A percentile compares a stretch with the other conserved stretches of the same genome.
These are phyloP conservation scores for Cladobotryum mycophilum DNA, from an alignment of 2,329 filamentous ascomycete species.

Conservation along the genomic window DNA sequence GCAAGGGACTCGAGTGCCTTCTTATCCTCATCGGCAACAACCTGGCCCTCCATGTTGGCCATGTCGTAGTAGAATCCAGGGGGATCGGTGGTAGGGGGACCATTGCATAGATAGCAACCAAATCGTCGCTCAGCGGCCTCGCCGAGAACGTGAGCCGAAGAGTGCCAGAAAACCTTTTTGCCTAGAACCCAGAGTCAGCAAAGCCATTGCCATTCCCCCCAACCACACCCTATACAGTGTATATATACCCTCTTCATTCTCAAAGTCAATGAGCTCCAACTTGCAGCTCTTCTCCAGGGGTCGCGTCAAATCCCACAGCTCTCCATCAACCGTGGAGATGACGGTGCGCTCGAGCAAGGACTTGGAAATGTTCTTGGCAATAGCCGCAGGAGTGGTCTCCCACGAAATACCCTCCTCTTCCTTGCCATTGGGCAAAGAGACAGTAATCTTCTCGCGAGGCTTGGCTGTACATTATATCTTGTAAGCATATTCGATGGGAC, in stretches of 20 bases:
- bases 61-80: slow-evolving; percentile 95
- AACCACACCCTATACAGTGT: background rate
- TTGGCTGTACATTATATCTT: slow-evolving; percentile 34
- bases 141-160: slow-evolving; percentile 89
- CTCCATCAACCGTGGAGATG: slow-evolving; percentile 75
- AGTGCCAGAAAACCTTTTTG: slow-evolving; percentile 97
- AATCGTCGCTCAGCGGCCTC: slow-evolving; percentile 88
- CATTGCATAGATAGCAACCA: slow-evolving; percentile 87
- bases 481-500: background rate
- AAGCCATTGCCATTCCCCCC: background rate
- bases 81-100: slow-evolving; percentile 74
- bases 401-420: slow-evolving; percentile 71
- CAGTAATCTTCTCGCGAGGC: slow-evolving; percentile 66
- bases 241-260: slow-evolving; percentile 36
- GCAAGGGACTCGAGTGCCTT: slow-evolving; percentile 78
- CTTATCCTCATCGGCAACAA: slow-evolving; percentile 73
- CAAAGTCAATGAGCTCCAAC: slow-evolving; percentile 79
- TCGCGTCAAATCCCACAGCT: slow-evolving; percentile 87
- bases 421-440: slow-evolving; percentile 68
- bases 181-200: slow-evolving; percentile 36
- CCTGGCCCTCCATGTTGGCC: slow-evolving; percentile 54
- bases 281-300: slow-evolving; percentile 84
- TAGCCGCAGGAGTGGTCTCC: slow-evolving; percentile 80
- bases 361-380: slow-evolving; percentile 76
- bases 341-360: slow-evolving; percentile 80